A percentile compares a stretch with the other conserved stretches of the same genome.
These are phyloP conservation scores for Hypericum androsaemum DNA, from an alignment of 345 rosid species.

Conservation along the genomic window DNA sequence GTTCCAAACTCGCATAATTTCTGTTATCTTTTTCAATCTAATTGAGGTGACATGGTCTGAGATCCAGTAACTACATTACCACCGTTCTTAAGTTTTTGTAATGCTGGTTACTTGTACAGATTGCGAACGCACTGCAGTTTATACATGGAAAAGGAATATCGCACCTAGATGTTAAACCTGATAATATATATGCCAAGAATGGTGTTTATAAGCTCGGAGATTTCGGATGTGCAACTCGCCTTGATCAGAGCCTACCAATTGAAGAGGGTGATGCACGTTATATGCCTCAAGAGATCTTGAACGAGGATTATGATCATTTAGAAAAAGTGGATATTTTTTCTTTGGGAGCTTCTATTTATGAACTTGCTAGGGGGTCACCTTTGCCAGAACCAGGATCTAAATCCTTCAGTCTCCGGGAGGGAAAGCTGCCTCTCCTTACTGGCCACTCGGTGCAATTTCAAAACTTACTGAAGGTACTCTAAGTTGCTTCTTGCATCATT, in stretches of 20 bases:
- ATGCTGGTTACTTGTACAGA: constrained; percentile 35
- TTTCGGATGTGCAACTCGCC: constrained; percentile 89
- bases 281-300: constrained; percentile 97
- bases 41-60: too few relatives aligned
- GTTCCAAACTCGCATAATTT: not conserved
- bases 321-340: constrained; percentile 94
- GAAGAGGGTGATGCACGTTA: constrained; percentile 99
- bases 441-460: constrained; percentile 81
- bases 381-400: constrained; percentile 66
- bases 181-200: constrained; percentile 78
- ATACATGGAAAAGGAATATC: constrained; percentile 79
- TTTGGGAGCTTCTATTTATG: constrained; percentile 69
- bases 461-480: constrained; percentile 70
- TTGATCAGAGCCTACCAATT: constrained; percentile 67
- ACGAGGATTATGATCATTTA: constrained; percentile 71
- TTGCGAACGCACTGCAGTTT: constrained; percentile 71
- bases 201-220: constrained; percentile 86
- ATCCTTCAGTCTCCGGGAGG: constrained; percentile 61
- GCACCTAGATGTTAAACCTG: constrained; percentile 95
- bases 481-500: not conserved
- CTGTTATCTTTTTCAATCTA: too few relatives aligned
- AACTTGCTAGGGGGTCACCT: constrained; percentile 70
- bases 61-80: not conserved
- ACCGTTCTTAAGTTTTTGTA: constrained; percentile 2
- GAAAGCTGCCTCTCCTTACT: constrained; percentile 82